phyloP scores from a whole-genome alignment of 768 basidiomycete species.

The Suillus clintonianus region DNA sequence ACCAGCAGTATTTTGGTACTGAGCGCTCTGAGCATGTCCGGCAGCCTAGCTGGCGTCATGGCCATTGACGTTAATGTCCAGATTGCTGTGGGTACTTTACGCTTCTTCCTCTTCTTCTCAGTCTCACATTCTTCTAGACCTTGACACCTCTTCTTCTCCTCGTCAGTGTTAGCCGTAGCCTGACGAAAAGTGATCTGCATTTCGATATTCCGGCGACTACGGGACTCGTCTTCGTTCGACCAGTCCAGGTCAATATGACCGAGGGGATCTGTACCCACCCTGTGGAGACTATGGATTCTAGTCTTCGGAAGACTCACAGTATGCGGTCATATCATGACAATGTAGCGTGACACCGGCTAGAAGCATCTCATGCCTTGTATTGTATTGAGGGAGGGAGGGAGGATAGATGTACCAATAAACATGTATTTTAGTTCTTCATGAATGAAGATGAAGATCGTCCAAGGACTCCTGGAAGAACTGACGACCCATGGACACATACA shows the following conservation, averaged over 20 bases:
- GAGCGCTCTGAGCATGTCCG: constrained; percentile 4
- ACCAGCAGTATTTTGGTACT: constrained; percentile 11
- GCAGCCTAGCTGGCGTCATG: not conserved
- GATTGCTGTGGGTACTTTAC: constrained; percentile 10
- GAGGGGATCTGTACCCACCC: not conserved
- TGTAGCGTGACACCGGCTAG: not conserved
- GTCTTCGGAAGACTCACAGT: not conserved
- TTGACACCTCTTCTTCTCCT: constrained; percentile 15
- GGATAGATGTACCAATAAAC: no score
- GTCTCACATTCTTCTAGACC: constrained; percentile 9
- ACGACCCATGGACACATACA: no score
- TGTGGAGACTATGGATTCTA: not conserved
- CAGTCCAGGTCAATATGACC: not conserved
- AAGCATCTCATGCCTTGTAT: not conserved
- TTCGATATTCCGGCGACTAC: not conserved
- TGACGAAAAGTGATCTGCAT: not conserved
- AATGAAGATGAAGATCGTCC: not conserved
- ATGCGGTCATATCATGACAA: not conserved
- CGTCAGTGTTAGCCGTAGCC: constrained; percentile 12
- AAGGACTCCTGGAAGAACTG: not conserved
- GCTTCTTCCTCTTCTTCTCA: not conserved
- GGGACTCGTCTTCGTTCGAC: not conserved
- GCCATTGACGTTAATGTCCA: constrained; percentile 12
- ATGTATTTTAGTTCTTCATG: no score
- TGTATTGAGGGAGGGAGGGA: not conserved